Conservation (phyloP, 805 yeast species). For the Brettanomyces naardenensis region DNA sequence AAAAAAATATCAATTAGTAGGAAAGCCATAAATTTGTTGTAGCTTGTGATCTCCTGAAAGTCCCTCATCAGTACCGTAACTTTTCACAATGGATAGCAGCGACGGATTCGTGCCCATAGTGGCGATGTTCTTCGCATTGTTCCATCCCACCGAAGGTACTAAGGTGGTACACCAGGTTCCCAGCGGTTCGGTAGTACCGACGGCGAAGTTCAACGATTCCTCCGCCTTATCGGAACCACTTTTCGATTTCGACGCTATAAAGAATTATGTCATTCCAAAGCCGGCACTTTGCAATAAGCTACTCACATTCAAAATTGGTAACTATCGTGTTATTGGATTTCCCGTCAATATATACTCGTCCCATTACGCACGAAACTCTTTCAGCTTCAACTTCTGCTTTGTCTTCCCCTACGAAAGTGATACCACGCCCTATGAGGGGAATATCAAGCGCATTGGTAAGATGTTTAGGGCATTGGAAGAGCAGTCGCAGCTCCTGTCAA, state of each 20-base stretch:
- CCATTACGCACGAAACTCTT: conserved; percentile 82
- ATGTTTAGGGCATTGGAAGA: conserved; percentile 90
- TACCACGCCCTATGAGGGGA: conserved; percentile 78
- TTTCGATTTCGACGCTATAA: conserved; percentile 77
- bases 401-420: conserved; percentile 81
- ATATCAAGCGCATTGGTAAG: conserved; percentile 73
- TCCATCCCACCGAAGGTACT: conserved; percentile 94
- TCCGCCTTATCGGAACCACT: conserved; percentile 32
- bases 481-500: conserved; percentile 70
- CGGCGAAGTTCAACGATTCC: conserved; percentile 25
- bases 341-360: conserved; percentile 78
- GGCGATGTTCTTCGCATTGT: conserved; percentile 83
- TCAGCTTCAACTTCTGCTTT: conserved; percentile 88
- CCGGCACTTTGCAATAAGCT: conserved; percentile 82
- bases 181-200: conserved; percentile 50
- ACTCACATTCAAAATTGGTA: conserved; percentile 62
- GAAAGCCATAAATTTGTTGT: too few species aligned
- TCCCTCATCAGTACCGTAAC: too few species aligned
- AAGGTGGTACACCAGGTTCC: conserved; percentile 90
- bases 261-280: conserved; percentile 90
- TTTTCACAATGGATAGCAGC: conserved; percentile 22
- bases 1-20: too few species aligned
- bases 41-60: too few species aligned
- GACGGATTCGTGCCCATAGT: conserved; percentile 81
- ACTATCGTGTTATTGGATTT: conserved; percentile 71